Base-by-base conservation (phyloP, 2,329 filamentous ascomycete genomes). In the Arachnopeziza araneosa region DNA sequence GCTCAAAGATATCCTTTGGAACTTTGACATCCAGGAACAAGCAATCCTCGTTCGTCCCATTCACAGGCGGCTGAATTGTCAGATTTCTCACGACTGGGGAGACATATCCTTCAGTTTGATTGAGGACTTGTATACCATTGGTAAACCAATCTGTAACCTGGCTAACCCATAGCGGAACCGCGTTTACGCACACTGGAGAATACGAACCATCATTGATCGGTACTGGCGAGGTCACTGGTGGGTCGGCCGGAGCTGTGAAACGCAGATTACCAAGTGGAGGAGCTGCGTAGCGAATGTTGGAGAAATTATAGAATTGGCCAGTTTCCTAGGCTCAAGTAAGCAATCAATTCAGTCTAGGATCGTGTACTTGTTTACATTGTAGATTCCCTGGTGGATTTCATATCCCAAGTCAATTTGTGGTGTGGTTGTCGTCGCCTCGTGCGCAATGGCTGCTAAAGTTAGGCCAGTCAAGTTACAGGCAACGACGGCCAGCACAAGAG, bases 11-110 rank as follows among this genome's bases (percentile, higher is more conserved):
- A 12, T 66, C 60, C 56, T 75, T 69, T 12, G 79, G 78, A 2
- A 76, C 75, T 53, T 75, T 70, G 4, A 81, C 74, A 62, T 80
- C 79, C n/a, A 81, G 63, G 60, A 79, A 79, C 8, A 77, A 68
- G 61, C 79, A 81, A 60, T 81, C 78, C 63, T 80, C 78, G 59
- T 7, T 67, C 5, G 65, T 64, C 8, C 64, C 67, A 2, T 48
- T 50, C 21, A 21, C 21, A 10, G 32, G 19, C 44, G 61, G 5
- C 17, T 61, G 56, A n/a, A 63, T 30, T 30, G 26, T 30, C 26
- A 30, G 44, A 6, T 14, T 55, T 32, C 52, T 63, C 24, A 65
- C 59, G 6, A 50, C 58, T 12, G 65, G 63, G 24, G 59, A 50
- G 14, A 52, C 51, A 44, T 64, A 65, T 2, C 58, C 58, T 21